Percentiles rank a stretch among this genome's conserved stretches.
phyloP scores from a whole-genome alignment of 345 rosid species.

The Laguncularia racemosa region DNA sequence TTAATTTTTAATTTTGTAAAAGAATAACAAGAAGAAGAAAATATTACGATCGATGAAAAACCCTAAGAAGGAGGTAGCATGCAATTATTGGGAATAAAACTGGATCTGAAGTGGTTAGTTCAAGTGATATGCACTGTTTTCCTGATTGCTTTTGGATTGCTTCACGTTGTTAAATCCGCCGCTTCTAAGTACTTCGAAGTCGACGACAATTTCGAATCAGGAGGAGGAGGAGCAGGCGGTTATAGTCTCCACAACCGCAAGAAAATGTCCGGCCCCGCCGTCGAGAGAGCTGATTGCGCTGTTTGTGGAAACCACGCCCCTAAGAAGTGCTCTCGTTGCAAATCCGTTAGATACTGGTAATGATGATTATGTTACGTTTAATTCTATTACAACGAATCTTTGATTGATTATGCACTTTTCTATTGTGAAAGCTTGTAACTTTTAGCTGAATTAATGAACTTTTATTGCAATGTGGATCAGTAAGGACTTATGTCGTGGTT shows the following conservation, averaged over 20 bases:
- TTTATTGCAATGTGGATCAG: neutral
- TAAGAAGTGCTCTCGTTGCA: slow-evolving; percentile 51
- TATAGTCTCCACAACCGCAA: neutral
- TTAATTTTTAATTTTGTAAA: no score
- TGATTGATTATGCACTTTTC: neutral
- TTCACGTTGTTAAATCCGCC: slow-evolving; percentile 55
- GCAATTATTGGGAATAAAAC: slow-evolving; percentile 21
- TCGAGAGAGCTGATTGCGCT: slow-evolving; percentile 17
- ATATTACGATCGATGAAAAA: slow-evolving; percentile 12
- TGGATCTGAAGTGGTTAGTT: slow-evolving; percentile 77
- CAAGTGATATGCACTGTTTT: slow-evolving; percentile 48
- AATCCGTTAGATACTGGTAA: slow-evolving; percentile 52
- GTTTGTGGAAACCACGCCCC: slow-evolving; percentile 24
- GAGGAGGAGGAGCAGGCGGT: slow-evolving; percentile 4
- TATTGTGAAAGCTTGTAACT: neutral
- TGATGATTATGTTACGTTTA: neutral
- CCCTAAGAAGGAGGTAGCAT: slow-evolving; percentile 15
- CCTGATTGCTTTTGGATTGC: slow-evolving; percentile 45
- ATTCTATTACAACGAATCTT: neutral
- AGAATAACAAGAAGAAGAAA: neutral
- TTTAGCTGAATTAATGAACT: neutral
- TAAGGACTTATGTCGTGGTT: neutral
- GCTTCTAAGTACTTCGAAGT: slow-evolving; percentile 90
- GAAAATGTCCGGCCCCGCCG: slow-evolving; percentile 5
- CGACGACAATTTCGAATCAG: slow-evolving; percentile 58